Evolutionary conservation across 2,329 filamentous ascomycete genomes (phyloP).

Genomic region (Sarocladium kiliense): DNA sequence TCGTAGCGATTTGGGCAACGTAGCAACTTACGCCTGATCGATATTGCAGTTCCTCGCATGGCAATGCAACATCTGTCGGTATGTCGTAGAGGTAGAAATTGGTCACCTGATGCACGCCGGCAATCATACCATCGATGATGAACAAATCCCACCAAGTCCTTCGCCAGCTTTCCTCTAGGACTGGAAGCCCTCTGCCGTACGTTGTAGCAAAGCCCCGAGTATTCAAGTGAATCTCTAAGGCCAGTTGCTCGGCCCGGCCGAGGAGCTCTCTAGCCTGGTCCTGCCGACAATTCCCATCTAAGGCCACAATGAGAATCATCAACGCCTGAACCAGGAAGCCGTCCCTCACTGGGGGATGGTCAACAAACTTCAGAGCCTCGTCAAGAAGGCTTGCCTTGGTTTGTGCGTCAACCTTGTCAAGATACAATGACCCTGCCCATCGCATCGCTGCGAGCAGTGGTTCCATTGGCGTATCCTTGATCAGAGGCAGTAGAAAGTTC

Average conservation of each 20-base stretch:
- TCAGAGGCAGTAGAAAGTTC: slow-evolving; percentile 40
- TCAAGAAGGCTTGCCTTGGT: slow-evolving; percentile 46
- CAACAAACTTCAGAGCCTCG: slow-evolving; percentile 49
- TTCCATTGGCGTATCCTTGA: slow-evolving; percentile 42
- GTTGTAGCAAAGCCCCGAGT: slow-evolving; percentile 59
- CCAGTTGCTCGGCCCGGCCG: slow-evolving; percentile 61
- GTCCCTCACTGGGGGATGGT: slow-evolving; percentile 43
- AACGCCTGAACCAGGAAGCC: slow-evolving; percentile 71
- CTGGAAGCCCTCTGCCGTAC: slow-evolving; percentile 58
- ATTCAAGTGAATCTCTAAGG: slow-evolving; percentile 73
- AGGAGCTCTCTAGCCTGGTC: slow-evolving; percentile 64
- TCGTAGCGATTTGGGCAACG: neutral
- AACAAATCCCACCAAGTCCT: slow-evolving; percentile 88
- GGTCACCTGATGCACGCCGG: slow-evolving; percentile 69
- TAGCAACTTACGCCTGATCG: slow-evolving; percentile 44
- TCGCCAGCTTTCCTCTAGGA: slow-evolving; percentile 77
- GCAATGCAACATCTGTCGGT: slow-evolving; percentile 63
- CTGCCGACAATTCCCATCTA: slow-evolving; percentile 72
- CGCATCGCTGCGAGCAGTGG: slow-evolving; percentile 49
- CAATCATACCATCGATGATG: slow-evolving; percentile 78
- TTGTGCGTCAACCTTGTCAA: slow-evolving; percentile 38
- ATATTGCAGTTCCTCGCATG: slow-evolving; percentile 78
- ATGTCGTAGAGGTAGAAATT: slow-evolving; percentile 67
- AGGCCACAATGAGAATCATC: slow-evolving; percentile 68
- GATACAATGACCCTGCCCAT: slow-evolving; percentile 52